These are phyloP conservation scores for Kwoniella sp. DNA, from an alignment of 768 basidiomycete genomes.

Conservation along the genomic window DNA sequence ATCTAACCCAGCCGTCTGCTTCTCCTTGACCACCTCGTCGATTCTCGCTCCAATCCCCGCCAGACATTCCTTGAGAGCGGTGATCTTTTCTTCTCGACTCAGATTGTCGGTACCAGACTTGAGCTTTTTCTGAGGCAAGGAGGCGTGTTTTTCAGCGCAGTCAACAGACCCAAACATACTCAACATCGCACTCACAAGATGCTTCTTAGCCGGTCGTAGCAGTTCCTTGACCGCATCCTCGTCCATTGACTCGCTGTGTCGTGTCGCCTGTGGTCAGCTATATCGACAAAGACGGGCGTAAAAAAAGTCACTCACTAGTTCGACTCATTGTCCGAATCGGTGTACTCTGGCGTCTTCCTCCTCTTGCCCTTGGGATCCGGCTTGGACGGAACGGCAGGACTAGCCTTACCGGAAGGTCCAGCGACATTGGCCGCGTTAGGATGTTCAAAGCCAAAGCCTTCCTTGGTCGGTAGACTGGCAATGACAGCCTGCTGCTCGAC, in stretches of 20 bases:
- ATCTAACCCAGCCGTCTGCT: constrained; percentile 78
- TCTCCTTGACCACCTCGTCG: constrained; percentile 73
- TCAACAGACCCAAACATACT: no score
- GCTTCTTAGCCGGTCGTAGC: constrained; percentile 92
- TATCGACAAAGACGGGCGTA: neutral
- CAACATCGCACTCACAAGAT: constrained; percentile 76
- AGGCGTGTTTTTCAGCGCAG: no score
- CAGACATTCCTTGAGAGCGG: constrained; percentile 90
- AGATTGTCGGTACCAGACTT: constrained; percentile 91
- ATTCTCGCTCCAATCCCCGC: constrained; percentile 91
- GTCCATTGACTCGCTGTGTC: constrained; percentile 85
- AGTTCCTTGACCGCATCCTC: constrained; percentile 90
- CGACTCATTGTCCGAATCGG: constrained; percentile 86
- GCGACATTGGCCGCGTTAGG: constrained; percentile 24
- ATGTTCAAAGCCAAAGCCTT: constrained; percentile 44
- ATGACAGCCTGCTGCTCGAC: constrained; percentile 48
- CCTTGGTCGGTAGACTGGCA: constrained; percentile 43
- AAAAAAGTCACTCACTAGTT: constrained; percentile 68
- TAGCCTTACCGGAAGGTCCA: constrained; percentile 23
- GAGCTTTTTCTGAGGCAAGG: constrained; percentile 88
- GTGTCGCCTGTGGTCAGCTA: neutral
- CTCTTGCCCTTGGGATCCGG: constrained; percentile 70
- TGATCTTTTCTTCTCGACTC: constrained; percentile 92
- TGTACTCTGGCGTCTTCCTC: constrained; percentile 93
- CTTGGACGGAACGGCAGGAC: constrained; percentile 60